Evolutionary conservation across 2,329 filamentous ascomycete genomes (phyloP), one percentile per base, ranked within the genome.

Genomic region (Colletotrichum sp.): DNA sequence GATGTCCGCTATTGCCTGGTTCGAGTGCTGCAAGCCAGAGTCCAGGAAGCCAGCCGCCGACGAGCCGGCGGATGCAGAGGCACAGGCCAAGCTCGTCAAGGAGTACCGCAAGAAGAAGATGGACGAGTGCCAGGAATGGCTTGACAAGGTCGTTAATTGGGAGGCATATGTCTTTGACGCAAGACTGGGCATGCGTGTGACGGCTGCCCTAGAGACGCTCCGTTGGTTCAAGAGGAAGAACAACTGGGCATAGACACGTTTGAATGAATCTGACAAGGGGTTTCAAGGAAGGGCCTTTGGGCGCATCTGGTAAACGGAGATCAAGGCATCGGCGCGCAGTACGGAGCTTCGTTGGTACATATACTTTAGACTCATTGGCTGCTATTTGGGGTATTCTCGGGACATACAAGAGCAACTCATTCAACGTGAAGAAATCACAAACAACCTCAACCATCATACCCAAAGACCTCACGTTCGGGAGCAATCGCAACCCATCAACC

Each of bases 1-100:
- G 85, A 92, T 97, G 87, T 96, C 93, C 0, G 95, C 94, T 9
- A 92, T 95, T 71, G 87, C 93, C 2, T 99, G 96, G 96, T 89
- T 90, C 73, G 94, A 96, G 80, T 89, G 88, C 69, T 89, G 86
- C 79, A 82, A 85, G 34, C 84, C 87, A 1, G 80, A 79, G 78
- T 79, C 79, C 6, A 69, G 78, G 11, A 70, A 78, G 22, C 78
- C 80, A 12, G 78, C 78, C 19, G 49, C 25, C 6, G 69, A 72
- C 78, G 89, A 92, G 79, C 65, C 75, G 12, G 12, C 69, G 27
- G 77, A 74, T 9, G 75, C 49, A 11, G 77, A 76, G 12, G 71
- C 75, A 9, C 55, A 69, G 34, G 57, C 59, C 16, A 80, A 84
- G 25, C 83, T 84, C 8, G 77, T 84, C 0, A 83, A 85, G 0